A percentile compares a stretch with the other conserved stretches of the same genome.
Evolutionary conservation across 441 rosid genomes (phyloP).

Genomic region (Corymbia calophylla): DNA sequence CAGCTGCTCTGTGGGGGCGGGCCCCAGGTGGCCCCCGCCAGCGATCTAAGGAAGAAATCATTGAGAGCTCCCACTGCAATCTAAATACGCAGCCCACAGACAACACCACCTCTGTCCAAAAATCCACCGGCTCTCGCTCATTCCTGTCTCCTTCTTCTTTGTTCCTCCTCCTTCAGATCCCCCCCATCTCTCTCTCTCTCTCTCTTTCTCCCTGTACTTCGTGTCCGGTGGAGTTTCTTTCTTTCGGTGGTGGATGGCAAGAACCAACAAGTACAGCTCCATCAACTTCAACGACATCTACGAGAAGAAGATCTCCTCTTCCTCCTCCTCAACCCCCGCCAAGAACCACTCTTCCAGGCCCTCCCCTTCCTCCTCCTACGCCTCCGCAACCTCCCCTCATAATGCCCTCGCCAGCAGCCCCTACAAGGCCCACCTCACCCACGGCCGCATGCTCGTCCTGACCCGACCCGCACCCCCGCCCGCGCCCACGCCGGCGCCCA

Average conservation of each 20-base stretch:
- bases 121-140: neutral
- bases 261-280: conserved; percentile 63
- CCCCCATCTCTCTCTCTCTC: too few relatives aligned
- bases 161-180: neutral
- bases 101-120: neutral
- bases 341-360: neutral
- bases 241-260: conserved; percentile 58
- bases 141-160: neutral
- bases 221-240: neutral
- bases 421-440: conserved; percentile 25
- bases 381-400: conserved; percentile 9
- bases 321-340: conserved; percentile 6
- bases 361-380: conserved; percentile 20
- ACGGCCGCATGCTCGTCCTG: conserved; percentile 88
- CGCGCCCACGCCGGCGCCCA: conserved; percentile 2
- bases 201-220: neutral
- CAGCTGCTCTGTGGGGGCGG: neutral
- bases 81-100: neutral
- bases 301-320: conserved; percentile 29
- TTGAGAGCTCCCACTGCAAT: neutral
- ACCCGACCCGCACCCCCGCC: conserved; percentile 56
- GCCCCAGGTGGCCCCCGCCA: neutral
- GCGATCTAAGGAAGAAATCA: neutral
- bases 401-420: neutral
- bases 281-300: conserved; percentile 66